phyloP scores from a whole-genome alignment of 371 early-diverging fungal species.

The Blakeslea trispora region DNA sequence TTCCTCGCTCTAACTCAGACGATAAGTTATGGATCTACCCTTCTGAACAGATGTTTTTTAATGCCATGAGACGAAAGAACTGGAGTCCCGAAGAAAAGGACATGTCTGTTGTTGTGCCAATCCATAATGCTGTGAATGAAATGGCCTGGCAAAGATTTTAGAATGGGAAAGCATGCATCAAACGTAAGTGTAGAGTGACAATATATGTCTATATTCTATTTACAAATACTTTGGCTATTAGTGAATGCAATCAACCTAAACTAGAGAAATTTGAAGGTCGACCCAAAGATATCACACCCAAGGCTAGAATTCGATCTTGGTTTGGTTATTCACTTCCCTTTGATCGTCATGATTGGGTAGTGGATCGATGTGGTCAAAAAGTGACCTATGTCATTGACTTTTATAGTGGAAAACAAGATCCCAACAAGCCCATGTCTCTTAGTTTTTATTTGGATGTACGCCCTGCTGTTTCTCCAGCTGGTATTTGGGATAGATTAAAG shows the following conservation, averaged over 20 bases:
- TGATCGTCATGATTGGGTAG: constrained; percentile 97
- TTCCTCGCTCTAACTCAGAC: constrained; percentile 63
- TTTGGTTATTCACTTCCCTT: constrained; percentile 84
- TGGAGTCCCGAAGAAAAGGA: constrained; percentile 78
- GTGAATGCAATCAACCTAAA: constrained; percentile 68
- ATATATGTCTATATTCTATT: no score
- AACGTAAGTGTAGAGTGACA: constrained; percentile 57
- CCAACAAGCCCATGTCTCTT: constrained; percentile 55
- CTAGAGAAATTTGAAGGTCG: constrained; percentile 86
- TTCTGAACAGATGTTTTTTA: constrained; percentile 91
- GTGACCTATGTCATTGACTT: constrained; percentile 96
- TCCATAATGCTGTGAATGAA: constrained; percentile 88
- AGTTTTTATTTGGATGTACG: constrained; percentile 90
- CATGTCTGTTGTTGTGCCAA: constrained; percentile 50
- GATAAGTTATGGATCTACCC: constrained; percentile 93
- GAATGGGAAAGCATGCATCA: constrained; percentile 81
- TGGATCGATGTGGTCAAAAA: constrained; percentile 91
- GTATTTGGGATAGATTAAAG: constrained; percentile 58
- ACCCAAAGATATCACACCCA: constrained; percentile 83
- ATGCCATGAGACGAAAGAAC: constrained; percentile 91
- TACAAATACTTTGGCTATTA: constrained; percentile 15
- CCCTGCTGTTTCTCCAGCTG: constrained; percentile 67
- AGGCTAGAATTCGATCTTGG: constrained; percentile 73
- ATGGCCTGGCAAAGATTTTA: constrained; percentile 88
- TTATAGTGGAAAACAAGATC: constrained; percentile 76